Conservation (phyloP, 345 rosid genomes). For the Linum tenue region DNA sequence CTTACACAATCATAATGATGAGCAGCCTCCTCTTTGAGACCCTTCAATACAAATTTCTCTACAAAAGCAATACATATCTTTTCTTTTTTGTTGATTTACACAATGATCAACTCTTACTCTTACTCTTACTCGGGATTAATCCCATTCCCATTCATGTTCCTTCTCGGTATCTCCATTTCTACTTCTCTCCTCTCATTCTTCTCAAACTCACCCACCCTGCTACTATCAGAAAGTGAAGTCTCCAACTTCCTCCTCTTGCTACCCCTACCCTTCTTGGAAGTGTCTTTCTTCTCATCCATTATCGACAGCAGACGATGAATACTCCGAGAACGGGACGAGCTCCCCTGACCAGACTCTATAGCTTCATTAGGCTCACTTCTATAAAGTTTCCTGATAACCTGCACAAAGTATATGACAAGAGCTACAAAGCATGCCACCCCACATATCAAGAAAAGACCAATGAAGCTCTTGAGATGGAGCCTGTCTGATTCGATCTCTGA, state of each 20-base stretch:
- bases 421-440: conserved; percentile 71
- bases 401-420: conserved; percentile 50
- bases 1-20: no score
- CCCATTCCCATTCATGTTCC: background rate
- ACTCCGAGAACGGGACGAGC: conserved; percentile 27
- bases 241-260: conserved; percentile 54
- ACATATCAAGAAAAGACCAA: conserved; percentile 78
- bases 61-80: no score
- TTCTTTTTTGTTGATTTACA: no score
- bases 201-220: conserved; percentile 18
- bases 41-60: no score
- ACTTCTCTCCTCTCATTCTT: conserved; percentile 15
- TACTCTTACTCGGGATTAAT: conserved; percentile 21
- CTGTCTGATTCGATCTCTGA: conserved; percentile 61
- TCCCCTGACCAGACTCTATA: conserved; percentile 17
- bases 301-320: conserved; percentile 52
- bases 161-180: conserved; percentile 9
- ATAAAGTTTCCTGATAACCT: conserved; percentile 34
- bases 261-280: conserved; percentile 22
- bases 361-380: conserved; percentile 19
- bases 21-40: no score
- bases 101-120: no score
- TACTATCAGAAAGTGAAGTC: conserved; percentile 21
- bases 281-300: conserved; percentile 70
- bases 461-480: conserved; percentile 71